phyloP scores from a whole-genome alignment of 176 grass and related monocot genomes.

The Tuctoria greenei region DNA sequence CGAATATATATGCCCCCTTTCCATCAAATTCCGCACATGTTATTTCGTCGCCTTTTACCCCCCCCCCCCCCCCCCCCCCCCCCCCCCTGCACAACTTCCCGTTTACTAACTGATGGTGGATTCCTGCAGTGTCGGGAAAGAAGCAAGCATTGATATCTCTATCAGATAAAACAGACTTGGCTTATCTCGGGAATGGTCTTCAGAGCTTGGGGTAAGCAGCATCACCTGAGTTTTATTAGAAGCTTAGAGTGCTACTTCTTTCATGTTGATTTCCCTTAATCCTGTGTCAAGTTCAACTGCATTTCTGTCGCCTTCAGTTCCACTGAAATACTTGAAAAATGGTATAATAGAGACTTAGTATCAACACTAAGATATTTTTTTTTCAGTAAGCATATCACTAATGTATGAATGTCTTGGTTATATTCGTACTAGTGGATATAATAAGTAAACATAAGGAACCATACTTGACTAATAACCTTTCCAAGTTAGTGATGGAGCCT shows the following conservation, averaged over 20 bases:
- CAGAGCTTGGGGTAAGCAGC: conserved; percentile 54
- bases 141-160: conserved; percentile 71
- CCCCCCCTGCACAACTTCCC: too few relatives aligned
- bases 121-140: conserved; percentile 28
- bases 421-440: neutral
- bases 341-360: neutral
- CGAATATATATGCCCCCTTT: neutral
- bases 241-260: neutral
- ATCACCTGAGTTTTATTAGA: neutral
- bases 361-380: neutral
- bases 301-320: neutral
- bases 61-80: too few relatives aligned
- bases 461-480: neutral
- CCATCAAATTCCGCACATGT: neutral
- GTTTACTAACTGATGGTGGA: conserved; percentile 3
- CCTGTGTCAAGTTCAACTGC: neutral
- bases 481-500: neutral
- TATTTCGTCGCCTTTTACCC: neutral
- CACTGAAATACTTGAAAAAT: neutral
- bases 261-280: neutral
- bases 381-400: neutral
- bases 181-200: conserved; percentile 61
- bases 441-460: neutral
- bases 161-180: conserved; percentile 60
- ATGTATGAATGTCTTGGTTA: neutral